phyloP scores from a whole-genome alignment of 2,329 filamentous ascomycete species.

The Fusarium mangiferae region DNA sequence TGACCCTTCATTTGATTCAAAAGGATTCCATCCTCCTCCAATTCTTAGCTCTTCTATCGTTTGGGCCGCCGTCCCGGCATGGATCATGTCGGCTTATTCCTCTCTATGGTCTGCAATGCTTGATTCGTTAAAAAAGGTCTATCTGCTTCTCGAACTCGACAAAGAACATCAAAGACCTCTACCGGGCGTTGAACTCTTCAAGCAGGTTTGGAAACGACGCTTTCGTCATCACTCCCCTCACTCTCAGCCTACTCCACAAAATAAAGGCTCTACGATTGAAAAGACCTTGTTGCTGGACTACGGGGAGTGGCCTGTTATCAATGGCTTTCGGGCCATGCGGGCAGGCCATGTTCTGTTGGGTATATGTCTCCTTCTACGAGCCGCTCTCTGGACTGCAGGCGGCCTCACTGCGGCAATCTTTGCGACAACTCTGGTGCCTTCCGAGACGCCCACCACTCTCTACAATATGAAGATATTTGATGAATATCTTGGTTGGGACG shows the following conservation, averaged over 20 bases:
- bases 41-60: neutral
- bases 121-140: neutral
- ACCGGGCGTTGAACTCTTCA: neutral
- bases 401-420: neutral
- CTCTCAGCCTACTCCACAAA: neutral
- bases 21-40: neutral
- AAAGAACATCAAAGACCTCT: neutral
- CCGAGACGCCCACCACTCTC: neutral
- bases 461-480: neutral
- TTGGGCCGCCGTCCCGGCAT: neutral
- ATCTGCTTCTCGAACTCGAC: neutral
- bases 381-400: neutral
- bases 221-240: neutral
- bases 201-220: fast-evolving
- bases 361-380: neutral
- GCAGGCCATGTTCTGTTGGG: neutral
- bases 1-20: neutral
- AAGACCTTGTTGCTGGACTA: neutral
- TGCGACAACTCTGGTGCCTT: neutral
- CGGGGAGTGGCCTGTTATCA: neutral
- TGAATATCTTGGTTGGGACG: neutral
- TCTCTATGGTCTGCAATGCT: neutral
- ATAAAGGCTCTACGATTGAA: neutral
- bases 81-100: neutral
- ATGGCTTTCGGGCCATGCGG: neutral